Percentiles rank a stretch among this genome's conserved stretches.
Conservation (phyloP, 306 rosid genomes). For the Cicer chorassanicum region DNA sequence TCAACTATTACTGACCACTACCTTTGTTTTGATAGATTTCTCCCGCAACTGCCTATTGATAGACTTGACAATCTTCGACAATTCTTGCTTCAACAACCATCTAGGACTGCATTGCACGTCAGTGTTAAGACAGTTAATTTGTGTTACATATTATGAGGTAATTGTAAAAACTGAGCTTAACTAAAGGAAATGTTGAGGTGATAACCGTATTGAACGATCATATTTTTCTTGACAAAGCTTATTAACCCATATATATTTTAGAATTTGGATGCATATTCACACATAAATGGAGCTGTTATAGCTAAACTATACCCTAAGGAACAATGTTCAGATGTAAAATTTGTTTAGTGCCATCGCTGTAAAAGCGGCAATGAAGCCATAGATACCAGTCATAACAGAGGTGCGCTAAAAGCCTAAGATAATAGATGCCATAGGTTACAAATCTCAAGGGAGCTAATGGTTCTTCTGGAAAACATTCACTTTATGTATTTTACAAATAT, state of each 20-base stretch:
- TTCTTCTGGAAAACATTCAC: conserved; percentile 1
- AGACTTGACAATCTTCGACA: conserved; percentile 85
- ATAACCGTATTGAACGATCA: conserved; percentile 1
- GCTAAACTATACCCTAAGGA: conserved; percentile 10
- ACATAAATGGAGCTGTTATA: not conserved
- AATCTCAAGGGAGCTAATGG: conserved; percentile 7
- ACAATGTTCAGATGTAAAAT: conserved; percentile 26
- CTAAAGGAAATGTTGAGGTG: conserved; percentile 5
- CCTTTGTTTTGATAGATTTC: conserved; percentile 99
- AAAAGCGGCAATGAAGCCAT: conserved; percentile 26
- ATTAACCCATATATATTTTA: conserved; percentile 12
- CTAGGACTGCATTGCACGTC: conserved; percentile 78
- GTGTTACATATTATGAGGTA: conserved; percentile 30
- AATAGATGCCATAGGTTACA: conserved; percentile 7
- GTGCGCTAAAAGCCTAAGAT: not conserved
- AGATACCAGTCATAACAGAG: conserved; percentile 32
- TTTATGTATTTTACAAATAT: not conserved
- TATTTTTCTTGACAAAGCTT: conserved; percentile 31
- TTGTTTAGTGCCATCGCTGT: not conserved
- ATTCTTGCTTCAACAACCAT: conserved; percentile 98
- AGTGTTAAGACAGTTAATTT: conserved; percentile 43
- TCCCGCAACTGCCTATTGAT: conserved; percentile 95
- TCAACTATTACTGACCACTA: conserved; percentile 40
- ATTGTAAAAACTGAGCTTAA: conserved; percentile 13
- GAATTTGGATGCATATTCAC: not conserved